Conservation (phyloP, 192 early-diverging fungal species). For the Entophlyctis helioformis region DNA sequence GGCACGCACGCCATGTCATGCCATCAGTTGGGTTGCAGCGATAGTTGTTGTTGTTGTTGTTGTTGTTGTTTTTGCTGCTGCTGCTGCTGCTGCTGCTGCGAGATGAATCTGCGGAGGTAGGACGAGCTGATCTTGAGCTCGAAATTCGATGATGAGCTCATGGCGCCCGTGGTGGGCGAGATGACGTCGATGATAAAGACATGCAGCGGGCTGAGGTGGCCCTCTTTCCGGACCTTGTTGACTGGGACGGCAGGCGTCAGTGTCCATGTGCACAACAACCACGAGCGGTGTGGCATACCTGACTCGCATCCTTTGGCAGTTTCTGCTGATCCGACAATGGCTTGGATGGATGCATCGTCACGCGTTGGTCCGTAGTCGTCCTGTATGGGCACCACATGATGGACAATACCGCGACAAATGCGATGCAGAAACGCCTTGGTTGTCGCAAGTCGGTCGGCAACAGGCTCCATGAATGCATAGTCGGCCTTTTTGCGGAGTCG, state of each 20-base stretch:
- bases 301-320: slow-evolving; percentile 59
- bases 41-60: no score
- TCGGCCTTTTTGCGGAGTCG: slow-evolving; percentile 68
- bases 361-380: slow-evolving; percentile 84
- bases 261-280: no score
- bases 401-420: slow-evolving; percentile 33
- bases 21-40: no score
- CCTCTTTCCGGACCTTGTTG: slow-evolving; percentile 58
- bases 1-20: no score
- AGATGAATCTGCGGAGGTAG: no score
- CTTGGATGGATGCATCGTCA: slow-evolving; percentile 56
- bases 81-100: no score
- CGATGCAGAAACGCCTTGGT: no score
- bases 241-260: no score
- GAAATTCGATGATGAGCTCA: no score
- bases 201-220: slow-evolving; percentile 37
- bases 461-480: slow-evolving; percentile 56
- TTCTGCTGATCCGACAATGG: slow-evolving; percentile 74
- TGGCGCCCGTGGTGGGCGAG: slow-evolving; percentile 24
- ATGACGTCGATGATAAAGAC: slow-evolving; percentile 64
- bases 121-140: slow-evolving; percentile 69
- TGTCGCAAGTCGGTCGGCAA: no score
- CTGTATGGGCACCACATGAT: slow-evolving; percentile 56
- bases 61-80: no score
- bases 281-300: no score